Base-by-base conservation (phyloP, 2,329 filamentous ascomycete species). In the Cladorrhinum sp. region DNA sequence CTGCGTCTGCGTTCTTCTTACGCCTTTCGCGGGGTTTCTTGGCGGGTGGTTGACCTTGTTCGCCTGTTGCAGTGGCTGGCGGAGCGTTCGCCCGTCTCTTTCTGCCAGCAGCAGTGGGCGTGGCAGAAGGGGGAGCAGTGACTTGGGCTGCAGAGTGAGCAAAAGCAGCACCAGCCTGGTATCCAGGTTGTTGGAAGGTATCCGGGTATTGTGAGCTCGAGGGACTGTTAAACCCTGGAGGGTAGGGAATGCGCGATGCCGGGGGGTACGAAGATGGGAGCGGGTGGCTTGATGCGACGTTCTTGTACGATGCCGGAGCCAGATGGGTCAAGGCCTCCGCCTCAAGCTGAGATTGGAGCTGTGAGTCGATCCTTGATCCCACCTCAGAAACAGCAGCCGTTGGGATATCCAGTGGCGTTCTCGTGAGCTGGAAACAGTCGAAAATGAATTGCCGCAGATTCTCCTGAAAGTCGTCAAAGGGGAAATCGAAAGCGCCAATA, bases 321-420 rank as follows among this genome's bases (percentile, higher is more conserved):
- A 23, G n/a, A 16, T 62, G 61, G 23, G 54, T 53, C 49, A 62
- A 41, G 5, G 65, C 41, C 6, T 69, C 65, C 2, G 57, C 32
- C 52, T 66, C 66, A 2, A 69, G 59, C 57, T 69, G 67, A 22
- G 60, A 65, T 25, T 62, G 63, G 5, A 68, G 65, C 49, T 67
- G 66, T 2, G 66, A 65, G 3, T 64, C 64, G 36, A 54, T 52
- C 23, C 59, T 50, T 10, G 64, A 60, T 16, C 18, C 18, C 41
- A 51, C 25, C 32, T 60, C 59, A 3, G 65, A 59, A 10, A 45
- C 51, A 20, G 25, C 2, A 13, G 49, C 12, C 36, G 38, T 59
- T 51, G 8, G 36, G 54, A 16, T 36, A 45, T 50, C 38, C 51
- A 65, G 23, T 10, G 55, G 22, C 5, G 10, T 24, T 12, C 60